Evolutionary conservation across 768 basidiomycete genomes (phyloP).

Genomic region (Rhizopogon rudus): DNA sequence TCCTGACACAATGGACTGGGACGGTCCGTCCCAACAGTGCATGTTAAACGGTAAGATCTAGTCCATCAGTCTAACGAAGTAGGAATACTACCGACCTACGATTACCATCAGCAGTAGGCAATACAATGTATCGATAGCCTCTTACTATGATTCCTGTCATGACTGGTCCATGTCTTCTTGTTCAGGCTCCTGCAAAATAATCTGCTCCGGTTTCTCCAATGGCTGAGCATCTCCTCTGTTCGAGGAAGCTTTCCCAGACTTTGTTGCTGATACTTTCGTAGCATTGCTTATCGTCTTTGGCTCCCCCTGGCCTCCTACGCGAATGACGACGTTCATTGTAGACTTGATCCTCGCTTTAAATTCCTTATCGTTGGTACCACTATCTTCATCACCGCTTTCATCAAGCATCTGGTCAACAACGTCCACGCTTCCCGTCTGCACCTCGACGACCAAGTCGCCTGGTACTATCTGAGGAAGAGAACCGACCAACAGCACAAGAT

Average conservation of each 20-base stretch:
- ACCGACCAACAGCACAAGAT: slow-evolving; percentile 61
- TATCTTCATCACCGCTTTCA: slow-evolving; percentile 66
- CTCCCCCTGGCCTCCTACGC: slow-evolving; percentile 56
- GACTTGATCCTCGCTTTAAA: slow-evolving; percentile 67
- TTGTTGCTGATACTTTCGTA: slow-evolving; percentile 1
- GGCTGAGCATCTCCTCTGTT: slow-evolving; percentile 3
- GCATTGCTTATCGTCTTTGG: slow-evolving; percentile 14
- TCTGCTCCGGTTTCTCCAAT: slow-evolving; percentile 14
- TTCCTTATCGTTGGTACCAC: slow-evolving; percentile 50
- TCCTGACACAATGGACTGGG: neutral
- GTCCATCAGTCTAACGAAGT: neutral
- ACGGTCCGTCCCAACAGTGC: neutral
- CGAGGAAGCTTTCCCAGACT: neutral
- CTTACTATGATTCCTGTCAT: slow-evolving; percentile 5
- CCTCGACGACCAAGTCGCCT: slow-evolving; percentile 57
- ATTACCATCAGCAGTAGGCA: neutral
- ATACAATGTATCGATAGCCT: neutral
- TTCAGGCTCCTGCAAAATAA: slow-evolving; percentile 39
- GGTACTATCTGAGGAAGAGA: slow-evolving; percentile 74
- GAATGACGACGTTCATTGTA: slow-evolving; percentile 54
- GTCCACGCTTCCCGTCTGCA: slow-evolving; percentile 65
- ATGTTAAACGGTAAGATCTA: neutral
- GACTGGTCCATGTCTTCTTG: slow-evolving; percentile 35
- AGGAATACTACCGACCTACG: neutral
- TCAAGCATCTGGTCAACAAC: slow-evolving; percentile 79